Conservation (phyloP, 495 filamentous ascomycete species). For the Astrocystis sublimbata region DNA sequence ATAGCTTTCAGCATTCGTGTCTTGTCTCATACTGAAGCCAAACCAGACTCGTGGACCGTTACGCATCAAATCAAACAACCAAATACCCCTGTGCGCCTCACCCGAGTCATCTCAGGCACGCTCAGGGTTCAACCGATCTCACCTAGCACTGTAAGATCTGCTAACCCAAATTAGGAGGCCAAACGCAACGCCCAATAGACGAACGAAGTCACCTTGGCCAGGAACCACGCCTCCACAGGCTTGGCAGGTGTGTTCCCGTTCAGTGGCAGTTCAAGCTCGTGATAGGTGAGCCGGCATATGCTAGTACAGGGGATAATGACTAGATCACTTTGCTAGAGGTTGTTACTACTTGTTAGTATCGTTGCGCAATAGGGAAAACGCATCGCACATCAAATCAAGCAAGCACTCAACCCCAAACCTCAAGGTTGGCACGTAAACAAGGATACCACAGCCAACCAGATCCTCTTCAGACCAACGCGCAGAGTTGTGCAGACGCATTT, state of each 20-base stretch:
- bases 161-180: neutral
- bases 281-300: neutral
- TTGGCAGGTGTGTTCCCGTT: neutral
- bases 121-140: conserved; percentile 1
- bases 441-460: neutral
- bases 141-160: neutral
- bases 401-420: neutral
- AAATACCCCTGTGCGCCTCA: neutral
- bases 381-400: neutral
- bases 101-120: neutral
- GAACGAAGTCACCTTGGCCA: neutral
- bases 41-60: too few species aligned
- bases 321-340: neutral
- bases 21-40: too few species aligned
- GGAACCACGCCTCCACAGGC: neutral
- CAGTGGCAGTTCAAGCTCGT: neutral
- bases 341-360: neutral
- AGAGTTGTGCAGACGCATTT: neutral
- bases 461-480: too few species aligned
- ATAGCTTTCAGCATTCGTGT: too few species aligned
- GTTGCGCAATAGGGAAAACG: neutral
- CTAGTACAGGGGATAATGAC: neutral
- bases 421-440: neutral
- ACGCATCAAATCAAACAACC: neutral
- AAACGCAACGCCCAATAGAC: neutral